Evolutionary conservation across 192 early-diverging fungal species (phyloP).

Genomic region (Phlyctochytrium bullatum): DNA sequence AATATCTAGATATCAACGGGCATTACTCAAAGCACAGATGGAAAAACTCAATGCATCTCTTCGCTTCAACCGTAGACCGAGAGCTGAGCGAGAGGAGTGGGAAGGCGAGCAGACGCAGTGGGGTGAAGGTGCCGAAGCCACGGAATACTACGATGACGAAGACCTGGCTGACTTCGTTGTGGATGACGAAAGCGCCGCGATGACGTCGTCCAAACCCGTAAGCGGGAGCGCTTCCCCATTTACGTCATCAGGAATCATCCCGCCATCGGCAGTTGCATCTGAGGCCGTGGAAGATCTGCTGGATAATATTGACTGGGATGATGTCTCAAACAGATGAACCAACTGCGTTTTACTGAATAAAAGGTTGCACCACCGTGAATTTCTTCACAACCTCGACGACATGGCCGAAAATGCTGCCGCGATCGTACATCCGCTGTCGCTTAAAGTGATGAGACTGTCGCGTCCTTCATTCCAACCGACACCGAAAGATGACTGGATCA

Average conservation of each 20-base stretch:
- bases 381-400: too few relatives aligned
- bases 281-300: too few relatives aligned
- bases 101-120: conserved; percentile 16
- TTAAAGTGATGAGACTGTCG: conserved; percentile 92
- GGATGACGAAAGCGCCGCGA: too few relatives aligned
- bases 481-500: not conserved
- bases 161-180: conserved; percentile 23
- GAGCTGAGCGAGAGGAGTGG: conserved; percentile 16
- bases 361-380: too few relatives aligned
- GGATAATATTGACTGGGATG: too few relatives aligned
- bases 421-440: conserved; percentile 65
- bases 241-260: too few relatives aligned
- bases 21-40: conserved; percentile 10
- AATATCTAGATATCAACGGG: conserved; percentile 17
- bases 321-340: too few relatives aligned
- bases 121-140: conserved; percentile 24
- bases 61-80: not conserved
- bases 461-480: conserved; percentile 55
- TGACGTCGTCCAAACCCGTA: too few relatives aligned
- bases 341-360: too few relatives aligned
- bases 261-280: too few relatives aligned
- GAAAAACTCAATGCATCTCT: not conserved
- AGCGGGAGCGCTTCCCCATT: too few relatives aligned
- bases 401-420: too few relatives aligned
- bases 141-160: conserved; percentile 25